Evolutionary conservation across 306 rosid species (phyloP), one percentile per base, ranked within the genome.

Genomic region (Cajanus cajan): DNA sequence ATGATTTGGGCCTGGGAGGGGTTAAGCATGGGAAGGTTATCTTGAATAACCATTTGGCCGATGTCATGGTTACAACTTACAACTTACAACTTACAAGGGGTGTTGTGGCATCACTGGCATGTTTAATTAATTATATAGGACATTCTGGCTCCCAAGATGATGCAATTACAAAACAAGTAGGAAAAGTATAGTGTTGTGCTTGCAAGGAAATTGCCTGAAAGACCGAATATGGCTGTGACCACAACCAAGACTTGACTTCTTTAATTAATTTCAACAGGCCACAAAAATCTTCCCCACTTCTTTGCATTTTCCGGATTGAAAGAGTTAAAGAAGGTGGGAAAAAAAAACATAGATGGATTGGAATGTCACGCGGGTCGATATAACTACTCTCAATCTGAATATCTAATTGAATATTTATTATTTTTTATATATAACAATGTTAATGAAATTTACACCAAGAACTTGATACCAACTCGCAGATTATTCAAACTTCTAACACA

Each of bases 1-100:
- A 15, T 61, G 67, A 13, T 48, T 45, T 73, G 63, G 86, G 44
- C 43, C 57, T 64, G 36, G 71, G 21, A 61, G 33, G 31, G 52
- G 36, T 5, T 58, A 78, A 25, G 77, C 80, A 61, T 24, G 83
- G 78, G 63, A 67, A 78, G 76, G 16, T 19, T 65, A 84, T 34
- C 48, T 65, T 87, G 78, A 78, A 73, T 24, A 80, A 74, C 89
- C 84, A 48, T 52, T 78, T 55, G 25, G 80, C 18, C 43, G 64
- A 39, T 54, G 65, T 64, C 82, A 83, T 83, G 28, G 68, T 4
- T n/a, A n/a, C n/a, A n/a, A n/a, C n/a, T n/a, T n/a, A n/a, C n/a
- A n/a, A n/a, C n/a, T n/a, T n/a, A n/a, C n/a, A n/a, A 8, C 4
- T 37, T 41, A 40, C 70, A 43, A 28, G 33, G 39, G 80, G 22